phyloP scores from a whole-genome alignment of 257 asterid genomes.

The Thymus mandschuricus region DNA sequence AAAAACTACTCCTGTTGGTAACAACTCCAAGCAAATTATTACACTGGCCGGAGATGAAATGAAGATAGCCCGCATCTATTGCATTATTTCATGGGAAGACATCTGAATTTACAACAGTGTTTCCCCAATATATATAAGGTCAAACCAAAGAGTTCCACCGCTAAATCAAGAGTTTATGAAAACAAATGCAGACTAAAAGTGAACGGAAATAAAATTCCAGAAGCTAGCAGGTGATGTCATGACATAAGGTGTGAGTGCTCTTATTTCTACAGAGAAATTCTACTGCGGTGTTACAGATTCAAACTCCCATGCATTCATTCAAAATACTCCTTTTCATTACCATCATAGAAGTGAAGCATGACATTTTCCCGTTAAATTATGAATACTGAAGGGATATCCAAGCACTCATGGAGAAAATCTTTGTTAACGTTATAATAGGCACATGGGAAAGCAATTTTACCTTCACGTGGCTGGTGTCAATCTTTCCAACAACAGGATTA shows the following conservation, averaged over 20 bases:
- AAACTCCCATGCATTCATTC: background rate
- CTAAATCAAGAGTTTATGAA: background rate
- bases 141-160: conserved; percentile 3
- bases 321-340: background rate
- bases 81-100: background rate
- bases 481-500: conserved; percentile 76
- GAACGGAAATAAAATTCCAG: conserved; percentile 7
- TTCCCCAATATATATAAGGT: conserved; percentile 14
- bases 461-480: conserved; percentile 81
- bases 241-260: background rate
- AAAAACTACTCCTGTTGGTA: background rate
- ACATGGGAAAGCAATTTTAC: conserved; percentile 44
- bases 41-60: background rate
- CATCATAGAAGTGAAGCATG: conserved; percentile 19
- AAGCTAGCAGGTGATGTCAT: conserved; percentile 12
- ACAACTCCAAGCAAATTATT: background rate
- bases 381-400: background rate
- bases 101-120: background rate
- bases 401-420: background rate
- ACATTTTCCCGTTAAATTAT: conserved; percentile 1
- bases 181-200: conserved; percentile 6
- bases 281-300: background rate
- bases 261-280: background rate
- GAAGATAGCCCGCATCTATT: background rate
- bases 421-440: conserved; percentile 13